Evolutionary conservation across 75 land plant genomes (phyloP).

Genomic region (Adiantum capillusveneris): DNA sequence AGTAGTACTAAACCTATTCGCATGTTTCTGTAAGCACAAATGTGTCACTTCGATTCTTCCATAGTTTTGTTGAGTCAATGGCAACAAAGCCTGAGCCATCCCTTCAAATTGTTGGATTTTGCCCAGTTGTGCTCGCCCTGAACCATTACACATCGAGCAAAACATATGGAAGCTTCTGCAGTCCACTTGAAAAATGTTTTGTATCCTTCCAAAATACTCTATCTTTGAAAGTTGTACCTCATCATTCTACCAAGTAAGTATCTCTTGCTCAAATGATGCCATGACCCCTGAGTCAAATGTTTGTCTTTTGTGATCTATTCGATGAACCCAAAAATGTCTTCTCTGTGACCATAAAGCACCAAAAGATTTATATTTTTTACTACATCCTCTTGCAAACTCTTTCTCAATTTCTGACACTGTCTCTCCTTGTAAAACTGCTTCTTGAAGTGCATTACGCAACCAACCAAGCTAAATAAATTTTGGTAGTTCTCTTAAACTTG

Average conservation of each 20-base stretch:
- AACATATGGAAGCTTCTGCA: neutral
- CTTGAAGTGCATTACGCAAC: neutral
- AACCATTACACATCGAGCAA: slow-evolving; percentile 2
- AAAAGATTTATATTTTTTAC: no score
- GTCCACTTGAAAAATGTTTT: neutral
- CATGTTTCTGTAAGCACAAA: neutral
- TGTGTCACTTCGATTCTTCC: neutral
- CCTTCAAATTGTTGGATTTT: neutral
- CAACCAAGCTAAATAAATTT: neutral
- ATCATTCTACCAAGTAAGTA: neutral
- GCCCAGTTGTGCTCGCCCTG: neutral
- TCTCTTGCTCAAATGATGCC: neutral
- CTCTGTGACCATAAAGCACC: neutral
- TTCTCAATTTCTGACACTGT: no score
- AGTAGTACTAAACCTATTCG: neutral
- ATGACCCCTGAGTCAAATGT: neutral
- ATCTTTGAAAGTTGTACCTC: neutral
- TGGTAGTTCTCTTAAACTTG: no score
- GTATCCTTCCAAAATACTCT: neutral
- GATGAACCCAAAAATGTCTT: neutral
- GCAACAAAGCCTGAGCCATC: neutral
- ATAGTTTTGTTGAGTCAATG: neutral
- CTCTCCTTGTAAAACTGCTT: no score
- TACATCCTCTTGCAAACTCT: no score
- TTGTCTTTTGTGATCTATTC: neutral